Evolutionary conservation across 1,284 basidiomycete genomes (phyloP).

Genomic region (Crocinoboletus sp.): DNA sequence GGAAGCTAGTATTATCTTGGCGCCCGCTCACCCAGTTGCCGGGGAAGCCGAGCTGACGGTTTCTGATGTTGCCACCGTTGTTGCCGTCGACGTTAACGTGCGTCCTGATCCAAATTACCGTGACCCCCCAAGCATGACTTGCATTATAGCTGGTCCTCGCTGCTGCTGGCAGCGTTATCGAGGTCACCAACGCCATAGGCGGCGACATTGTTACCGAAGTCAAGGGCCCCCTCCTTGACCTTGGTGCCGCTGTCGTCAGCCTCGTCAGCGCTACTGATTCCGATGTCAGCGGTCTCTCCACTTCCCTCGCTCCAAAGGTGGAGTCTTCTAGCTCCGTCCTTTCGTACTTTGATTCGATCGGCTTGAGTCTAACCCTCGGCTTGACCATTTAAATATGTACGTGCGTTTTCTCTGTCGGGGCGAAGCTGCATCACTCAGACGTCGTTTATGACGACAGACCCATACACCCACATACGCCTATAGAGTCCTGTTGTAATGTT

Average conservation of each 20-base stretch:
- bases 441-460: not conserved
- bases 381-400: constrained; percentile 10
- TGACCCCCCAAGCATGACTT: not conserved
- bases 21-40: constrained; percentile 28
- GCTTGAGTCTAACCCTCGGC: constrained; percentile 8
- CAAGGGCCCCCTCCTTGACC: constrained; percentile 23
- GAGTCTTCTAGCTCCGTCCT: not conserved
- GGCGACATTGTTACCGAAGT: constrained; percentile 23
- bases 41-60: constrained; percentile 22
- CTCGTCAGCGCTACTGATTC: constrained; percentile 31
- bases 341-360: not conserved
- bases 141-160: constrained; percentile 30
- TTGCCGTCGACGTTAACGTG: constrained; percentile 28
- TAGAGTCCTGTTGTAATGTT: not conserved
- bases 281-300: constrained; percentile 30
- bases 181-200: not conserved
- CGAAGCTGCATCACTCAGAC: not conserved
- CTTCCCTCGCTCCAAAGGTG: constrained; percentile 10
- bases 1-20: constrained; percentile 30
- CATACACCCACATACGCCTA: not conserved
- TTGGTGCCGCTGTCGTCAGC: constrained; percentile 28
- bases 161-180: constrained; percentile 24
- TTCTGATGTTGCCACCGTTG: constrained; percentile 27
- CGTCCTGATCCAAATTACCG: not conserved
- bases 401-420: not conserved